phyloP scores from a whole-genome alignment of 2,329 filamentous ascomycete species.

The Venturiaceae sp. region DNA sequence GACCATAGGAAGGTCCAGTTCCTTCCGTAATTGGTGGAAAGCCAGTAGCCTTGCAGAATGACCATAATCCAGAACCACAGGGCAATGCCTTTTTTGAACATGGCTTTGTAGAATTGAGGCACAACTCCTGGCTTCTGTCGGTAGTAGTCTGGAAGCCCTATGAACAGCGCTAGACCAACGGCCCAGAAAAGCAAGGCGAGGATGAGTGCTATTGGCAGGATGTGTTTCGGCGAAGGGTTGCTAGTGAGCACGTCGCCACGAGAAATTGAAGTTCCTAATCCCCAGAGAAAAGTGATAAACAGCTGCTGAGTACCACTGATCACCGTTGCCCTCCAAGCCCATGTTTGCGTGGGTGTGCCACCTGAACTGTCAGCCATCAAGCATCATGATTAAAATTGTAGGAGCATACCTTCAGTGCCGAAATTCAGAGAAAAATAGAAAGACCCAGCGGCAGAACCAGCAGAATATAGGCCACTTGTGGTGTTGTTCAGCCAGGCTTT shows the following conservation, averaged over 20 bases:
- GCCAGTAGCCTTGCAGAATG: conserved; percentile 57
- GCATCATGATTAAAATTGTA: too few relatives aligned
- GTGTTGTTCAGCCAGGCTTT: conserved; percentile 50
- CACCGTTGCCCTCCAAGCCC: conserved; percentile 55
- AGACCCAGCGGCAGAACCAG: conserved; percentile 52
- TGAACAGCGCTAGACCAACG: conserved; percentile 44
- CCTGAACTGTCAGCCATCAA: too few relatives aligned
- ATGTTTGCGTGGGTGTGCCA: conserved; percentile 51
- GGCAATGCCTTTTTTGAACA: conserved; percentile 54
- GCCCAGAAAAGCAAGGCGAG: conserved; percentile 48
- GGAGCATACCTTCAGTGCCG: conserved; percentile 54
- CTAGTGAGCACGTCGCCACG: conserved; percentile 8
- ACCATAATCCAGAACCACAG: conserved; percentile 58
- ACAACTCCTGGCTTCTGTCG: conserved; percentile 53
- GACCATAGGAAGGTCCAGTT: conserved; percentile 58
- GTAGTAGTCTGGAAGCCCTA: conserved; percentile 57
- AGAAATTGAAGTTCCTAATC: conserved; percentile 51
- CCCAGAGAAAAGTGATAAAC: conserved; percentile 57
- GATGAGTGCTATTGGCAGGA: conserved; percentile 28
- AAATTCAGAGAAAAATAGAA: conserved; percentile 61
- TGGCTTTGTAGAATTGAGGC: conserved; percentile 54
- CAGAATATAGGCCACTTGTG: conserved; percentile 51
- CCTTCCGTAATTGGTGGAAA: conserved; percentile 55
- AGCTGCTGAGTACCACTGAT: conserved; percentile 60
- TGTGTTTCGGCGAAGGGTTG: background rate